Evolutionary conservation across 2,329 filamentous ascomycete species (phyloP).

Genomic region (Aureobasidium sp.): DNA sequence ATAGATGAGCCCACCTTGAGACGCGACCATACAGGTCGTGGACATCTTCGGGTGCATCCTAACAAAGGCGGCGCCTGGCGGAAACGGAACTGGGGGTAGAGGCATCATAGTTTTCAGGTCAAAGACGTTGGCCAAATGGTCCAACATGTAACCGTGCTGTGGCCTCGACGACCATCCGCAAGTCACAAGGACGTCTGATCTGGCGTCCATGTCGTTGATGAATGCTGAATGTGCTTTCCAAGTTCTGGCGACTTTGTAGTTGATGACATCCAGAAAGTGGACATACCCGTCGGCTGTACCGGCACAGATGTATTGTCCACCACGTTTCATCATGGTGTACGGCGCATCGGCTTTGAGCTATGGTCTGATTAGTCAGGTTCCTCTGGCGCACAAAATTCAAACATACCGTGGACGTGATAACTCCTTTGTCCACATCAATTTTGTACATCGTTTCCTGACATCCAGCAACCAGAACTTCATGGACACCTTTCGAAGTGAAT

Average conservation of each 20-base stretch:
- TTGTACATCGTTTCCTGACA: conserved; percentile 88
- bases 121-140: conserved; percentile 95
- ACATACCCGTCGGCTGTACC: conserved; percentile 86
- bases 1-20: conserved; percentile 93
- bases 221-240: conserved; percentile 93
- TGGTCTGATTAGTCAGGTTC: conserved; percentile 5
- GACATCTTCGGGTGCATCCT: conserved; percentile 97
- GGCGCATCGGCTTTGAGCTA: conserved; percentile 76
- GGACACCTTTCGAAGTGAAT: conserved; percentile 87
- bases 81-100: conserved; percentile 91
- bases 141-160: conserved; percentile 81
- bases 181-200: conserved; percentile 94
- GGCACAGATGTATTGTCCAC: conserved; percentile 87
- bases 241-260: conserved; percentile 80
- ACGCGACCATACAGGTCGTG: conserved; percentile 94
- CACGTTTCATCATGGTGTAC: conserved; percentile 94
- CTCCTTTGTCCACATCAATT: conserved; percentile 67
- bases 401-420: conserved; percentile 45
- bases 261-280: conserved; percentile 85
- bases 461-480: conserved; percentile 88
- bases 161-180: conserved; percentile 93
- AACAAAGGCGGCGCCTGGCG: conserved; percentile 92
- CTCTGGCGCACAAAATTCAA: not conserved
- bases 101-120: conserved; percentile 92
- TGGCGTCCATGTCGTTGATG: conserved; percentile 97